A percentile compares a stretch with the other conserved stretches of the same genome.
phyloP scores from a whole-genome alignment of 2,329 filamentous ascomycete genomes.

The Akanthomyces lecanii region DNA sequence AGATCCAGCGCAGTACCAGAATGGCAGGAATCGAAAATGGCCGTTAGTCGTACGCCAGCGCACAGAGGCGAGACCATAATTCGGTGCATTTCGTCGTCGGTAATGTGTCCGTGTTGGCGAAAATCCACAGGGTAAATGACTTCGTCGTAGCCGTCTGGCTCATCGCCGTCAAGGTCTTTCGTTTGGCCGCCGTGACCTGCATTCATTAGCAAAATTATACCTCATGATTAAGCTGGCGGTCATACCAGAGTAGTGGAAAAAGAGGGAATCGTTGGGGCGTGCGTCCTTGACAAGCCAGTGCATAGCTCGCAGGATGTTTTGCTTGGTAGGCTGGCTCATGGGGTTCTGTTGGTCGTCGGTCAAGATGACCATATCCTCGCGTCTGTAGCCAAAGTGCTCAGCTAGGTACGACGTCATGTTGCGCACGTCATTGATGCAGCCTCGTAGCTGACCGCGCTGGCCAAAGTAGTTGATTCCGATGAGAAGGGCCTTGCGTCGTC shows the following conservation, averaged over 20 bases:
- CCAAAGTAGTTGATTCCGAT: slow-evolving; percentile 98
- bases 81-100: slow-evolving; percentile 77
- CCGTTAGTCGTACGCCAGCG: slow-evolving; percentile 55
- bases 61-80: slow-evolving; percentile 61
- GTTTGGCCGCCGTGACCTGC: slow-evolving; percentile 76
- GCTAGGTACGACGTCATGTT: slow-evolving; percentile 93
- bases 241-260: slow-evolving; percentile 94
- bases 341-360: slow-evolving; percentile 96
- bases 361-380: slow-evolving; percentile 94
- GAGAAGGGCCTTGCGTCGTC: slow-evolving; percentile 79
- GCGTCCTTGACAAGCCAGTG: slow-evolving; percentile 97
- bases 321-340: slow-evolving; percentile 94
- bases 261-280: slow-evolving; percentile 85
- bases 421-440: slow-evolving; percentile 95
- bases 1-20: slow-evolving; percentile 63
- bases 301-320: slow-evolving; percentile 93
- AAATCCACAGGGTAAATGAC: slow-evolving; percentile 84
- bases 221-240: too few species aligned
- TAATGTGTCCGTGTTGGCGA: slow-evolving; percentile 72
- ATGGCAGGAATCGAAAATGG: slow-evolving; percentile 64
- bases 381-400: slow-evolving; percentile 84
- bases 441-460: slow-evolving; percentile 82
- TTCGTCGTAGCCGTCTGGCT: slow-evolving; percentile 78
- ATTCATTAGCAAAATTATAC: slow-evolving; percentile 16
- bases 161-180: slow-evolving; percentile 72